These are phyloP conservation scores for Penicillium lividum DNA, from an alignment of 495 filamentous ascomycete genomes.

Conservation along the genomic window DNA sequence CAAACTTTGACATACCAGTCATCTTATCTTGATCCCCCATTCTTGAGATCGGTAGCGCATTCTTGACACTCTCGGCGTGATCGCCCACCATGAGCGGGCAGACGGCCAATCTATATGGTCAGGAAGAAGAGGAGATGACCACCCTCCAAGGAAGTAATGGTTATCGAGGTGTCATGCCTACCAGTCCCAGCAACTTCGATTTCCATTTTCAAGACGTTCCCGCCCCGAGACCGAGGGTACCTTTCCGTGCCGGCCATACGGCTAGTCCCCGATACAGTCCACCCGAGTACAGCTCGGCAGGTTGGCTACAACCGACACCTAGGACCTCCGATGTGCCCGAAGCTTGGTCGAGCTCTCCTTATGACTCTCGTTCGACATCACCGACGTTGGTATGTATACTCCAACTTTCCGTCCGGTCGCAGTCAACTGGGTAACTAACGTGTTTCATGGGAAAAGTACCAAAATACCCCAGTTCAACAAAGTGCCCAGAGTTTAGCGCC, in stretches of 20 bases:
- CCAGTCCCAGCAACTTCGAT: constrained; percentile 19
- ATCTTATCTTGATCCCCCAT: background rate
- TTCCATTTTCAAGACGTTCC: constrained; percentile 18
- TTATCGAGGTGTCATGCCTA: constrained; percentile 12
- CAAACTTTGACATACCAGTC: background rate
- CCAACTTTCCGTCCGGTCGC: background rate
- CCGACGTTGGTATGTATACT: constrained; percentile 29
- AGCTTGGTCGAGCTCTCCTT: constrained; percentile 21
- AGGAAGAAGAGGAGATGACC: constrained; percentile 32
- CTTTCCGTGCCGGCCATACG: constrained; percentile 26
- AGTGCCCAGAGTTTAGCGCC: constrained; percentile 28
- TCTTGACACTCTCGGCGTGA: background rate
- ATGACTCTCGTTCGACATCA: constrained; percentile 33
- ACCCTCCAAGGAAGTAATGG: constrained; percentile 22
- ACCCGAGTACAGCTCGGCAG: constrained; percentile 22
- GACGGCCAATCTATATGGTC: constrained; percentile 1
- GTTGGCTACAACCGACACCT: constrained; percentile 24
- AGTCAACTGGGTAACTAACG: background rate
- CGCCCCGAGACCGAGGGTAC: constrained; percentile 23
- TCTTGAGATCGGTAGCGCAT: constrained; percentile 3
- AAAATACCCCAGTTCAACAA: constrained; percentile 26
- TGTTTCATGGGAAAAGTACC: constrained; percentile 15
- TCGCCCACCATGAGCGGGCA: constrained; percentile 23
- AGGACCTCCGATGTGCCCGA: constrained; percentile 24
- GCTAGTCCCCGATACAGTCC: constrained; percentile 12